Percentiles rank a stretch among this genome's conserved stretches.
Conservation (phyloP, 768 basidiomycete genomes). For the Phylloporus sp. region DNA sequence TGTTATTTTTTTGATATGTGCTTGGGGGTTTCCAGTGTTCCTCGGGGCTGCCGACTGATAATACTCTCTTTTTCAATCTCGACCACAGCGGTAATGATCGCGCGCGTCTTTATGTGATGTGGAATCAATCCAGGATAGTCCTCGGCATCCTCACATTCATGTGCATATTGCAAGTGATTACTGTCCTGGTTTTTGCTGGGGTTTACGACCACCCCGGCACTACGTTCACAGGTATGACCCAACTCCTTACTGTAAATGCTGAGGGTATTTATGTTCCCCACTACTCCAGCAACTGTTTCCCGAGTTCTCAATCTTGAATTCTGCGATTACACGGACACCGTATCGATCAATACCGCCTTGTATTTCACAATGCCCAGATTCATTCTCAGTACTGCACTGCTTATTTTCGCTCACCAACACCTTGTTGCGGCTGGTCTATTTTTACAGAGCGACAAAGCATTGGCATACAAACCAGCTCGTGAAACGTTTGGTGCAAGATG, state of each 20-base stretch:
- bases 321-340: neutral
- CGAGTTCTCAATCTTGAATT: neutral
- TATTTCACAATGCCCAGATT: neutral
- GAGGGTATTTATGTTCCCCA: too few species aligned
- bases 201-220: neutral
- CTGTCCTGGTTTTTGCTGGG: neutral
- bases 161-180: neutral
- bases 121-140: neutral
- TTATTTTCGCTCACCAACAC: neutral
- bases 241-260: too few species aligned
- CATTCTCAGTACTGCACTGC: neutral
- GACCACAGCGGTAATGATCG: slow-evolving; percentile 2
- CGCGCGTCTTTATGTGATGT: slow-evolving; percentile 8
- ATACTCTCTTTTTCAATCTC: neutral
- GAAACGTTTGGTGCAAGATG: neutral
- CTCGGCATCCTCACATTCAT: neutral
- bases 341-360: neutral
- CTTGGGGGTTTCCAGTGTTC: neutral
- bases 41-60: slow-evolving; percentile 3
- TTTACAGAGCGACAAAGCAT: neutral
- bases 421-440: neutral
- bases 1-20: neutral
- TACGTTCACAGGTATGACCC: neutral
- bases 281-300: neutral
- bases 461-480: slow-evolving; percentile 3